Evolutionary conservation across 148 eudicot genomes (phyloP), one percentile per base, ranked within the genome.

Genomic region (Agrostemma githago): DNA sequence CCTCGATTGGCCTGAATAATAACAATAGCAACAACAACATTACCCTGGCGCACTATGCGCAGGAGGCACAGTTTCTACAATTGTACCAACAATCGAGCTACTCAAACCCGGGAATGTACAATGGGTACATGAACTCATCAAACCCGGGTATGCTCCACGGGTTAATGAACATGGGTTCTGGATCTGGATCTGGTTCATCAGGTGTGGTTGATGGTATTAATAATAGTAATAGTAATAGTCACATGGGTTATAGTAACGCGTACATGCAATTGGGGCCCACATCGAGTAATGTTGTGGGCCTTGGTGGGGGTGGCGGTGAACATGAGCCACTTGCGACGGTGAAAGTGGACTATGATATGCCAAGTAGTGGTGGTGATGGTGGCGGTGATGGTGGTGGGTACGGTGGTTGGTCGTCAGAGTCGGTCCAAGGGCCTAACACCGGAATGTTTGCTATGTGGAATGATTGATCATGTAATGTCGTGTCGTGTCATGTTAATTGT

Each of bases 261-360:
- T 75, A 75, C 80, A 59, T 19, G 83, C 79, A 17, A 78, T 85
- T 85, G 75, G 88, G 78, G 21, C 71, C 83, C 38, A 72, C 84
- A 65, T 74, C 88, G 4, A 82, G 82, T 4, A 80, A 78, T 51
- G 81, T 56, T 3, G 83, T 84, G 10, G 89, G 85, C n/a, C 8
- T 84, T 2, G 82, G 79, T 6, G 88, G 80, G 4, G 89, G 88
- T 2, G 82, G 79, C 5, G 88, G 80, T 6, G 89, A 90, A 51
- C 74, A 70, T 26, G 92, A 89, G 56, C 64, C 83, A 0, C 81
- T 85, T 1, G 85, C 90, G 0, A 6, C 89, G 78, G 92, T 89
- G 58, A 92, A 92, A 75, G 91, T 89, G 11, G 98, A 92, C 74
- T 92, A 92, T 73, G 98, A 92, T 48, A 84, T 88, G 96, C 85